Evolutionary conservation across 495 filamentous ascomycete genomes (phyloP), one percentile per base, ranked within the genome.

Genomic region (Chlorociboria aeruginascens): DNA sequence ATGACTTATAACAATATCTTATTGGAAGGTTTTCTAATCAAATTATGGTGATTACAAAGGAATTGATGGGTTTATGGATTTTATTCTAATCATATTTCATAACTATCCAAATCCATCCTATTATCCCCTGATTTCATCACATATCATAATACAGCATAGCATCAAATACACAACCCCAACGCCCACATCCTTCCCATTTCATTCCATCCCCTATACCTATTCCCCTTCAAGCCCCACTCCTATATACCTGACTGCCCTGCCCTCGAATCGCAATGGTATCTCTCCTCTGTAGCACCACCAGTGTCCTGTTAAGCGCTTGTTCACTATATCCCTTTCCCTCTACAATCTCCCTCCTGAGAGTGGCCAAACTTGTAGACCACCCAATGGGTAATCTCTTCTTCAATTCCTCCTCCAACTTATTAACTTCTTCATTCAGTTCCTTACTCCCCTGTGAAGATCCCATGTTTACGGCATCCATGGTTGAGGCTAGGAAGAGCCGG

Each of bases 381-480:
- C 93, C 93, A 53, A 97, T 88, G 12, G 93, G 90, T 50, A 99
- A 68, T 16, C 92, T 71, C 46, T 87, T 74, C 63, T 85, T 80
- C 52, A 99, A 69, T 68, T 97, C 93, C 38, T 92, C 82, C 68
- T 97, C 93, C 32, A 97, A 79, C 62, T 89, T 88, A 49, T 70
- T 67, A 3, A 84, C 83, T 61, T 96, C 90, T 45, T 93, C 88
- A 68, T 86, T 88, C 42, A 96, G 72, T 66, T 97, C 92, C 55
- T 82, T 82, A 65, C 75, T 86, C 40, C 84, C 85, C 50, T 84
- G 77, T 43, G 78, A 81, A 46, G 82, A 79, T 28, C 90, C 92
- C 58, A 95, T 87, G 37, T 85, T 86, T 35, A 96, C 86, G 3
- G 92, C 92, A 64, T 99, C 90, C 92, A 99, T 99, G 42, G 92